Conservation (phyloP, 176 grass and related monocot species). For the Rhipidocladum racemiflorum region DNA sequence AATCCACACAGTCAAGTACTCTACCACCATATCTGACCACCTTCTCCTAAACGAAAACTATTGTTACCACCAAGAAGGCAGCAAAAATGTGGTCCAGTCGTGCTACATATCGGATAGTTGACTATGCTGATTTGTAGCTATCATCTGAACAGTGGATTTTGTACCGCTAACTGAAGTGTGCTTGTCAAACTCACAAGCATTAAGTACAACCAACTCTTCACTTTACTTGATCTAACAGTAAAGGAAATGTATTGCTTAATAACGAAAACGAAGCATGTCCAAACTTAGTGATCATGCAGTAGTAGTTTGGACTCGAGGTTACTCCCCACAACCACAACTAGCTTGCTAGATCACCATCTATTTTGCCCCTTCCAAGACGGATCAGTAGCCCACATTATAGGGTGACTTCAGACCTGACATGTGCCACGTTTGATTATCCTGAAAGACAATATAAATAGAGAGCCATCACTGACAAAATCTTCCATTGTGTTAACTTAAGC, state of each 20-base stretch:
- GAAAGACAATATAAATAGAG: not conserved
- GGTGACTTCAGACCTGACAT: slow-evolving; percentile 26
- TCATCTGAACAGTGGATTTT: not conserved
- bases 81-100: not conserved
- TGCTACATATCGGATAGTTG: slow-evolving; percentile 2
- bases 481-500: not conserved
- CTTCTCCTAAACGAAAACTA: not conserved
- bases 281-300: slow-evolving; percentile 27
- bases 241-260: slow-evolving; percentile 35
- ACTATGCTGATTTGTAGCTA: not conserved
- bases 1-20: not conserved
- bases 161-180: not conserved
- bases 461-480: not conserved
- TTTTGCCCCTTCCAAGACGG: not conserved
- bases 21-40: not conserved
- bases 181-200: slow-evolving; percentile 12
- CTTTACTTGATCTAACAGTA: slow-evolving; percentile 31
- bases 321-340: slow-evolving; percentile 23
- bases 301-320: slow-evolving; percentile 46
- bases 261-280: slow-evolving; percentile 41
- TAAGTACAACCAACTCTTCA: not conserved
- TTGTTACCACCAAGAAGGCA: not conserved
- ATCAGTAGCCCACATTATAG: not conserved
- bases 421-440: slow-evolving; percentile 4
- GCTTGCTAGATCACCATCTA: not conserved